Evolutionary conservation across 306 rosid species (phyloP), one percentile per base, ranked within the genome.

Genomic region (Fragaria iinumae): DNA sequence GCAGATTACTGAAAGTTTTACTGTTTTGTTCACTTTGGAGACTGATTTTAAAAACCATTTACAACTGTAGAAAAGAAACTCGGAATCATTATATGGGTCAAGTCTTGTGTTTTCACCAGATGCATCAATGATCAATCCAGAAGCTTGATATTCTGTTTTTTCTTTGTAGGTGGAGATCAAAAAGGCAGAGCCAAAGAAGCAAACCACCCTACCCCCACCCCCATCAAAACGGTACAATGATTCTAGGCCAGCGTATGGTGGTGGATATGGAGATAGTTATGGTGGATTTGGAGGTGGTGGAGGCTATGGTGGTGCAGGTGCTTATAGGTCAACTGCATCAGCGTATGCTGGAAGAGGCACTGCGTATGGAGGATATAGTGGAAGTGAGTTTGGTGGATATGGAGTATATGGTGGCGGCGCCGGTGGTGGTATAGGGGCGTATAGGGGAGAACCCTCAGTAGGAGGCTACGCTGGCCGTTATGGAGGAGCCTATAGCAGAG

Each of bases 111-210:
- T 43, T 65, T 4, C 45, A 48, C 59, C 29, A 48, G 44, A 66
- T 45, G 71, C 64, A 43, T 29, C 52, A 21, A 5, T 60, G 69
- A 48, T 25, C 74, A 75, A 11, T 59, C 34, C 41, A 25, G 25
- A 63, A 20, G 32, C 59, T 39, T 60, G 39, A 27, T 60, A 69
- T 62, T 50, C 38, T 87, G 44, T 74, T 81, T 71, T 73, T 71
- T 52, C 77, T 71, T 29, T 79, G 73, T 84, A 95, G 99, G 99
- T 95, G 85, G 99, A 95, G 83, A 92, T 92, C 71, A 95, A 95
- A 84, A 92, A 92, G 81, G 99, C 99, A n/a, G 99, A 95, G 77
- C 99, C 99, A 8, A 92, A 91, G 84, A 95, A 95, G 86, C 83
- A 96, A 53, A 90, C 86, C 79, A 88, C 86, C 80, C 81, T 90